phyloP scores from a whole-genome alignment of 2,329 filamentous ascomycete species.

The Colletotrichum tropicicola region DNA sequence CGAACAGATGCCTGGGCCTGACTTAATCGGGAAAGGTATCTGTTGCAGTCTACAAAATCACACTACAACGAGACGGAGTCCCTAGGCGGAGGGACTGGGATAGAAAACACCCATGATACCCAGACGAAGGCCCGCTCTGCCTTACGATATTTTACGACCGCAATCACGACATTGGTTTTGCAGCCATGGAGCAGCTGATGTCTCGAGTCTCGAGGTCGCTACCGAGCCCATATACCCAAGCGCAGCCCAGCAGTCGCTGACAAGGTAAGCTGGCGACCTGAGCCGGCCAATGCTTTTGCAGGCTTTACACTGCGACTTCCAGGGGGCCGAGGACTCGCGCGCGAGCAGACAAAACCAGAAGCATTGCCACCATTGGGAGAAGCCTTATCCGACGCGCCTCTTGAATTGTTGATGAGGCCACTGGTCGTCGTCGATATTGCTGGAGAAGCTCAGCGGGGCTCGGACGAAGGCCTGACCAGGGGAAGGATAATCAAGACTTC shows the following conservation, averaged over 20 bases:
- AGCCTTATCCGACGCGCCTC: too few species aligned
- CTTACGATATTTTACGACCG: neutral
- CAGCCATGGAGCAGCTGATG: neutral
- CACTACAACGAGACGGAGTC: neutral
- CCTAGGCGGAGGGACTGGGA: slow-evolving; percentile 2
- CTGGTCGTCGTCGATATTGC: too few species aligned
- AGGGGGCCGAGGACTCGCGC: neutral
- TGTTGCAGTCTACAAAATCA: neutral
- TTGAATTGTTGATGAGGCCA: too few species aligned
- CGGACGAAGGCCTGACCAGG: too few species aligned
- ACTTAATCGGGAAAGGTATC: neutral
- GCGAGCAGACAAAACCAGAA: neutral
- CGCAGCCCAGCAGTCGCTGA: too few species aligned
- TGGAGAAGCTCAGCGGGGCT: too few species aligned
- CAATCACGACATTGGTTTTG: neutral
- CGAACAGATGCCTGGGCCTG: neutral
- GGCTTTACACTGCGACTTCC: neutral
- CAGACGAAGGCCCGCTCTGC: slow-evolving; percentile 14
- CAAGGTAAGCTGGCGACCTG: neutral
- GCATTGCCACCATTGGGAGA: too few species aligned
- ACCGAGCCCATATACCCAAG: neutral
- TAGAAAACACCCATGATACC: slow-evolving; percentile 22
- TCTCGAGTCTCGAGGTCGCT: neutral
- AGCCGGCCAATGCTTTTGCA: neutral
- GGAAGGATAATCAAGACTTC: too few species aligned